A percentile compares a stretch with the other conserved stretches of the same genome.
Evolutionary conservation across 106 monocot genomes (phyloP).

Genomic region (Hemerocallis citrina): DNA sequence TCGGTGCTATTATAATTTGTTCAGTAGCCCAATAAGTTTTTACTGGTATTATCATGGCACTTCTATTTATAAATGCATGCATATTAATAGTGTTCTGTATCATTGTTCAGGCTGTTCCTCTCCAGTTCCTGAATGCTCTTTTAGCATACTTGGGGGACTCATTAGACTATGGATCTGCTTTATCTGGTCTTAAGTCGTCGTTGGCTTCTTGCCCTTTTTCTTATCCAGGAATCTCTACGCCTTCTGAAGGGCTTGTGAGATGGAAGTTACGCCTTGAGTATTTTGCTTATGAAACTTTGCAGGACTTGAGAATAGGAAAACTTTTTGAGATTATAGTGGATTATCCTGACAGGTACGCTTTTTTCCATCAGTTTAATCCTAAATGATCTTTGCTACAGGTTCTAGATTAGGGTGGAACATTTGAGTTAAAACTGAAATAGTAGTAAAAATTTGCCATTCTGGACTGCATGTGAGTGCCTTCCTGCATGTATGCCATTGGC

Average conservation of each 20-base stretch:
- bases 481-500: neutral
- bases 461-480: constrained; percentile 1
- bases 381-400: neutral
- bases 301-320: constrained; percentile 89
- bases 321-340: constrained; percentile 99
- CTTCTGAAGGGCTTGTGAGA: constrained; percentile 90
- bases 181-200: constrained; percentile 54
- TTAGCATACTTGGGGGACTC: constrained; percentile 76
- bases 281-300: constrained; percentile 99
- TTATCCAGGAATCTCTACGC: constrained; percentile 45
- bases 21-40: neutral
- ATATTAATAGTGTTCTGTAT: neutral
- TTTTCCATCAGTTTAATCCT: neutral
- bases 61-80: neutral
- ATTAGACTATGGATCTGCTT: constrained; percentile 22
- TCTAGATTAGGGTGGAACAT: constrained; percentile 1
- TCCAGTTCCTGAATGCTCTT: constrained; percentile 74
- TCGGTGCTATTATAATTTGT: neutral
- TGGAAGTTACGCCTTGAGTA: constrained; percentile 97
- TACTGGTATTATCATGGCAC: neutral
- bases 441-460: neutral
- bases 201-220: constrained; percentile 65
- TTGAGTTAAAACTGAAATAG: neutral
- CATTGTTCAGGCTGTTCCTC: constrained; percentile 73
- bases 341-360: constrained; percentile 89